These are phyloP conservation scores for Chaetomium strumarium DNA, from an alignment of 2,329 filamentous ascomycete species.

Conservation along the genomic window DNA sequence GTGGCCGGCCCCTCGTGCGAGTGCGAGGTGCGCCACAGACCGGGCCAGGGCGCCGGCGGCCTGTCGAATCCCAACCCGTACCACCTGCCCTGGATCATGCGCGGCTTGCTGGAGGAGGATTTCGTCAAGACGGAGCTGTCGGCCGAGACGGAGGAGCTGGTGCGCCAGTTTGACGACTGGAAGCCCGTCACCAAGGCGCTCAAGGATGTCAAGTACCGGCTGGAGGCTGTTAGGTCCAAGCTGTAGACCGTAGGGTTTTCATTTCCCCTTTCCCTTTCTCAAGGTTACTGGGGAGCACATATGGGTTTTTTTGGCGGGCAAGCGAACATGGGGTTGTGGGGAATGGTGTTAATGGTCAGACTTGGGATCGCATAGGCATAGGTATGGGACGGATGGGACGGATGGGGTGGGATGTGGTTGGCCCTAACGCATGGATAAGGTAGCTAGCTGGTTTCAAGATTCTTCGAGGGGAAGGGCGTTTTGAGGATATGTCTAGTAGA, in stretches of 20 bases:
- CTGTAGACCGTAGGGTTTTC: slow-evolving; percentile 37
- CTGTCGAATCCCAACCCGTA: slow-evolving; percentile 69
- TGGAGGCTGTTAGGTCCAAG: slow-evolving; percentile 87
- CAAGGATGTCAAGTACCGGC: slow-evolving; percentile 90
- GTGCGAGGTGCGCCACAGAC: slow-evolving; percentile 48
- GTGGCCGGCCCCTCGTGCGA: slow-evolving; percentile 38
- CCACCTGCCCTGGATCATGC: slow-evolving; percentile 90
- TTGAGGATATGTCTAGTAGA: not conserved
- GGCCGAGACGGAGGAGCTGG: slow-evolving; percentile 68
- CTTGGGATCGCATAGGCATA: not conserved
- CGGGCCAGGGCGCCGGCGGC: slow-evolving; percentile 23
- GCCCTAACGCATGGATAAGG: not conserved
- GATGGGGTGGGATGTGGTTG: not conserved
- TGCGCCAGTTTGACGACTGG: slow-evolving; percentile 92
- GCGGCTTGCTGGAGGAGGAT: slow-evolving; percentile 86
- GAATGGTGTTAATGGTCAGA: not conserved
- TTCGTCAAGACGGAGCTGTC: slow-evolving; percentile 77
- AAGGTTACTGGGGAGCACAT: not conserved
- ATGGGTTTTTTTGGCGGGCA: not conserved
- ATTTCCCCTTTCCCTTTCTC: not conserved
- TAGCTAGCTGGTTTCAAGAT: not conserved
- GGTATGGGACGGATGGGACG: not conserved
- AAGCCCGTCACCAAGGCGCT: slow-evolving; percentile 82
- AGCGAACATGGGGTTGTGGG: not conserved
- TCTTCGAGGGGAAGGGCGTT: not conserved